phyloP scores from a whole-genome alignment of 257 asterid species.

The Przewalskia tangutica region DNA sequence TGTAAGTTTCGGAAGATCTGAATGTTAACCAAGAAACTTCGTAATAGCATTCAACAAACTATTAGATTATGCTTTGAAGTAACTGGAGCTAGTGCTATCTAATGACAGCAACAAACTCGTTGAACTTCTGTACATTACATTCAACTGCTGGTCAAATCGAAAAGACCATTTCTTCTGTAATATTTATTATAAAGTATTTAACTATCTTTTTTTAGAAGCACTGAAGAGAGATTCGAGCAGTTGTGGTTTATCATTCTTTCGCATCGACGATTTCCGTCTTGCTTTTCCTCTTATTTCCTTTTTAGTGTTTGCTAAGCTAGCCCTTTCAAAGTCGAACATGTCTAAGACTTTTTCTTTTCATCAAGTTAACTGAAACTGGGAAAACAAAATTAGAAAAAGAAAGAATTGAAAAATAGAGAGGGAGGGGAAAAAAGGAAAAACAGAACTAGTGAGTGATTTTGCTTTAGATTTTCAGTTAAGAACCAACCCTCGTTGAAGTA shows the following conservation, averaged over 20 bases:
- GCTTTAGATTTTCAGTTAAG: neutral
- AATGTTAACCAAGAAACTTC: neutral
- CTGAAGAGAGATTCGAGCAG: neutral
- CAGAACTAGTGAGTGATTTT: neutral
- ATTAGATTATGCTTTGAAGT: neutral
- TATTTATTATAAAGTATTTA: neutral
- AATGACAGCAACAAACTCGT: neutral
- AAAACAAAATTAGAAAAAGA: neutral
- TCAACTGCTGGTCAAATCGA: neutral
- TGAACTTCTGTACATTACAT: neutral
- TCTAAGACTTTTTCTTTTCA: neutral
- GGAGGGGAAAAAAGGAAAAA: neutral
- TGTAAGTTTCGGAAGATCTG: neutral
- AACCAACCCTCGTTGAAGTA: neutral
- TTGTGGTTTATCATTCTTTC: neutral
- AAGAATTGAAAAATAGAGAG: neutral
- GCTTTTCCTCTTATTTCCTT: neutral
- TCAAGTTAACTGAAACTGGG: neutral
- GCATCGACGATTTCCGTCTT: neutral
- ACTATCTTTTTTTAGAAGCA: neutral
- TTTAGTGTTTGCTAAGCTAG: neutral
- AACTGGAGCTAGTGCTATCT: neutral
- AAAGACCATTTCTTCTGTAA: neutral
- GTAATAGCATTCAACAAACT: neutral
- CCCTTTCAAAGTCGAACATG: neutral